Percentiles rank a stretch among this genome's conserved stretches.
Evolutionary conservation across 176 grass and related monocot species (phyloP).

Genomic region (Eleusine coracana): DNA sequence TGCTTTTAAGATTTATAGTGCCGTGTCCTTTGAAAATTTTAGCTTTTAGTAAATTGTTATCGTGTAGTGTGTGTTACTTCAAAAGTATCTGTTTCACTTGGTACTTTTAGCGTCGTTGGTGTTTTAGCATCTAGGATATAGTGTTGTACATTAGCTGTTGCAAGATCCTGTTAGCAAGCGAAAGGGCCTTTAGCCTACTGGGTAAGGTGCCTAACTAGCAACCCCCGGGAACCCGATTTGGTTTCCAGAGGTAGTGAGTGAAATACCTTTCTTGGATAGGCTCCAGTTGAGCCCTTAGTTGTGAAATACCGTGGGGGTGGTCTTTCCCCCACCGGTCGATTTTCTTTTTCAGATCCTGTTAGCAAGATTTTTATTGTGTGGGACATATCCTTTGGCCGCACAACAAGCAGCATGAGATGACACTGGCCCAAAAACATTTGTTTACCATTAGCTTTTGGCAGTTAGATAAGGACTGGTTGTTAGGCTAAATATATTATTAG

Average conservation of each 20-base stretch:
- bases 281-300: too few relatives aligned
- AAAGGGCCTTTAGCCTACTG: too few relatives aligned
- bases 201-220: too few relatives aligned
- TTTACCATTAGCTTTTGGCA: background rate
- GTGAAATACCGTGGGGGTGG: too few relatives aligned
- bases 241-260: too few relatives aligned
- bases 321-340: too few relatives aligned
- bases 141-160: background rate
- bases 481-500: background rate
- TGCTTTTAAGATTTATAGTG: background rate
- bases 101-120: conserved; percentile 2
- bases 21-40: background rate
- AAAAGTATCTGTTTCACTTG: background rate
- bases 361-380: background rate
- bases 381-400: background rate
- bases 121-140: background rate
- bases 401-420: background rate
- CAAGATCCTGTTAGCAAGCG: background rate
- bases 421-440: background rate
- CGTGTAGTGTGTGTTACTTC: background rate
- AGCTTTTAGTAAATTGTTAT: background rate
- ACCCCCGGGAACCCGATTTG: too few relatives aligned
- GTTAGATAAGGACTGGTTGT: background rate
- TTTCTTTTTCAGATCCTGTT: too few relatives aligned
- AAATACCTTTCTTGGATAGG: too few relatives aligned